Conservation (phyloP, 495 filamentous ascomycete genomes). For the Neurospora discreta region DNA sequence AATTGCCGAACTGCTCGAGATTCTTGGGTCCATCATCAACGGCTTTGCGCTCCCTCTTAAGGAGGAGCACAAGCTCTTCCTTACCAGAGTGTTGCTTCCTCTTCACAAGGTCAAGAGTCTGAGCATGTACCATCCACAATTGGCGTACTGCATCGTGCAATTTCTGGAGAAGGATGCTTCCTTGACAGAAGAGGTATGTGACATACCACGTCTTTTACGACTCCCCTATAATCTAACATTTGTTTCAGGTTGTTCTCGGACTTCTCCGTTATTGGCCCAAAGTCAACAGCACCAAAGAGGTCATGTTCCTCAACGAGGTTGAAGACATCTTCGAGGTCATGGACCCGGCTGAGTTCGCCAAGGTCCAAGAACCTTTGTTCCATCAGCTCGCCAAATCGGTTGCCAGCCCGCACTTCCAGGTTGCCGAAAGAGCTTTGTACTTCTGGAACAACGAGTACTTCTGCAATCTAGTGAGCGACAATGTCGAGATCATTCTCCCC, state of each 20-base stretch:
- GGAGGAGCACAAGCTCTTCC: conserved; percentile 97
- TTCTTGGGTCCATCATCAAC: conserved; percentile 98
- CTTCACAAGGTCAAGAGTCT: conserved; percentile 97
- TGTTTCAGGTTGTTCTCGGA: conserved; percentile 72
- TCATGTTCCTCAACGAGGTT: conserved; percentile 99
- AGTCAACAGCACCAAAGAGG: conserved; percentile 98
- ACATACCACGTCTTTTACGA: neutral
- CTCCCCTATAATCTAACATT: neutral
- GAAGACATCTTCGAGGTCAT: conserved; percentile 99
- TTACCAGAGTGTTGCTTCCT: conserved; percentile 85
- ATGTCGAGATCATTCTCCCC: conserved; percentile 93
- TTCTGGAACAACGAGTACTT: conserved; percentile 99
- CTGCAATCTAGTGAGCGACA: conserved; percentile 98
- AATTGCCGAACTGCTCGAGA: conserved; percentile 92
- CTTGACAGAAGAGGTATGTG: conserved; percentile 81
- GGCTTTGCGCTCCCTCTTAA: conserved; percentile 95
- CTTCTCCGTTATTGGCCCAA: conserved; percentile 97
- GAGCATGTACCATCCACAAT: conserved; percentile 99
- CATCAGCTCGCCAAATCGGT: conserved; percentile 96
- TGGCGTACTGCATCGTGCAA: conserved; percentile 98
- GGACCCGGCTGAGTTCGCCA: conserved; percentile 97
- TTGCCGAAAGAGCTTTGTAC: conserved; percentile 93
- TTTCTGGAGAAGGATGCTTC: conserved; percentile 98
- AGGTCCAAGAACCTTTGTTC: conserved; percentile 96
- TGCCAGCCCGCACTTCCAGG: conserved; percentile 97